Evolutionary conservation across 1,139 yeast species (phyloP).

Genomic region (Blastobotrys capitulatus): DNA sequence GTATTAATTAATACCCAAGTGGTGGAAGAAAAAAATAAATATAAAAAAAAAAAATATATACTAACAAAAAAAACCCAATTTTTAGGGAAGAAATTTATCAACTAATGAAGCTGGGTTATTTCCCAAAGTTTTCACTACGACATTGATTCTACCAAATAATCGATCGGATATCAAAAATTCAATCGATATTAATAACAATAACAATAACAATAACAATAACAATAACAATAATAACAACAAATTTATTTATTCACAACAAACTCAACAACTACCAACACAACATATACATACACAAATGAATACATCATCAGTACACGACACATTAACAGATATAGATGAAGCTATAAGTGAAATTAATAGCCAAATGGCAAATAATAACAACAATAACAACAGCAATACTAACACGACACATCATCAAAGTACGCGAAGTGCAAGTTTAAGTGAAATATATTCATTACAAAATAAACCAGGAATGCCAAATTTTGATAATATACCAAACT

Average conservation of each 20-base stretch:
- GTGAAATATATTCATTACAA: slow-evolving; percentile 7
- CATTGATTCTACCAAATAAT: slow-evolving; percentile 19
- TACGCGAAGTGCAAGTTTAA: background rate
- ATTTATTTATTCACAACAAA: background rate
- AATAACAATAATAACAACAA: slow-evolving; percentile 2
- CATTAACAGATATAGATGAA: slow-evolving; percentile 76
- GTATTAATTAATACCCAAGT: slow-evolving; percentile 12
- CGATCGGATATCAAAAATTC: slow-evolving; percentile 7
- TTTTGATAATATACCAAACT: slow-evolving; percentile 32
- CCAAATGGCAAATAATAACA: background rate
- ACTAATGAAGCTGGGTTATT: slow-evolving; percentile 77
- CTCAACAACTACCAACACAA: background rate
- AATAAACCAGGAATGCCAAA: slow-evolving; percentile 8
- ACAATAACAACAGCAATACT: background rate
- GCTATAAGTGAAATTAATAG: slow-evolving; percentile 63
- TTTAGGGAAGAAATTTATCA: slow-evolving; percentile 65
- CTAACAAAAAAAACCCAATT: slow-evolving; percentile 1
- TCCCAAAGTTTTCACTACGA: slow-evolving; percentile 70
- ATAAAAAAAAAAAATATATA: background rate
- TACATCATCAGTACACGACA: slow-evolving; percentile 44
- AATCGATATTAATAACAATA: slow-evolving; percentile 1
- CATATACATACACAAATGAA: background rate
- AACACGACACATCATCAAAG: background rate
- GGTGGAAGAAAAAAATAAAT: no score
- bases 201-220: slow-evolving; percentile 4